Conservation (phyloP, 371 early-diverging fungal species). For the Enterospora canceri region DNA sequence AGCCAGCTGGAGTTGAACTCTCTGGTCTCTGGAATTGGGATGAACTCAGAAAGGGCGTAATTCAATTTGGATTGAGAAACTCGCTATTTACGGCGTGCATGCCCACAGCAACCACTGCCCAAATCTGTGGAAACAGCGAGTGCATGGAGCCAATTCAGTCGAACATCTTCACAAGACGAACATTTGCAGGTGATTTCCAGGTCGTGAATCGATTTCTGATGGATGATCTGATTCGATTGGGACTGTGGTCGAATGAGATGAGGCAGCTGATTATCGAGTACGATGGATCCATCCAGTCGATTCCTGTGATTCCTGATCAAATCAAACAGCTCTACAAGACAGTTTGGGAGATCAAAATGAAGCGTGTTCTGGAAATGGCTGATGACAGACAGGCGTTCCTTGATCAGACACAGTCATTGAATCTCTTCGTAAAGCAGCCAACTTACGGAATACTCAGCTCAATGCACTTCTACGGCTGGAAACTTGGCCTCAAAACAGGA, state of each 20-base stretch:
- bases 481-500: constrained; percentile 92
- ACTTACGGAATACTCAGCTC: constrained; percentile 75
- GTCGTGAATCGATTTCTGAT: constrained; percentile 88
- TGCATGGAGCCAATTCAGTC: constrained; percentile 93
- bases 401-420: constrained; percentile 91
- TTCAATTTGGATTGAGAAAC: constrained; percentile 78
- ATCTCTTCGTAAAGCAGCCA: constrained; percentile 80
- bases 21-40: constrained; percentile 75
- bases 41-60: constrained; percentile 65
- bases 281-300: constrained; percentile 75
- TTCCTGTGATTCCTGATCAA: constrained; percentile 70
- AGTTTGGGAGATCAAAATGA: constrained; percentile 86
- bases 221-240: constrained; percentile 74
- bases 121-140: constrained; percentile 93
- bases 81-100: constrained; percentile 87
- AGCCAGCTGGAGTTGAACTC: constrained; percentile 64
- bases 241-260: constrained; percentile 81
- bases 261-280: constrained; percentile 84
- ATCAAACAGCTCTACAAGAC: constrained; percentile 86
- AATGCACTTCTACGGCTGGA: constrained; percentile 98
- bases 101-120: constrained; percentile 98
- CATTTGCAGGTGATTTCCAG: constrained; percentile 94
- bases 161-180: constrained; percentile 91
- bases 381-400: constrained; percentile 85
- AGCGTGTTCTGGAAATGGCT: constrained; percentile 62